Evolutionary conservation across 1,284 basidiomycete genomes (phyloP).

Genomic region (Paramarasmius palmivorus): DNA sequence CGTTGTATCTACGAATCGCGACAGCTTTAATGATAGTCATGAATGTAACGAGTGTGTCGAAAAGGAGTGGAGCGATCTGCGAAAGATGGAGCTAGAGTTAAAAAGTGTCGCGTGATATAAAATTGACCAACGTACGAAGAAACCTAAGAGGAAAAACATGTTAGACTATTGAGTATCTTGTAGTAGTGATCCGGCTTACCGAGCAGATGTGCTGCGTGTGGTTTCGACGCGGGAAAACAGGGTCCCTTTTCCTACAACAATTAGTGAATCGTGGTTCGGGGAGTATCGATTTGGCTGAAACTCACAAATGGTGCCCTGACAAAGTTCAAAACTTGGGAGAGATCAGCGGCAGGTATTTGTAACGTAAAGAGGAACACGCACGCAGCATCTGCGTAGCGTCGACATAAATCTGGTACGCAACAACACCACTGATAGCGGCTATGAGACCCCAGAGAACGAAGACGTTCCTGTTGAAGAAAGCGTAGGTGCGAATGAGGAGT

Average conservation of each 20-base stretch:
- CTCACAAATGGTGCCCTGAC: constrained; percentile 60
- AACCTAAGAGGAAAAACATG: background rate
- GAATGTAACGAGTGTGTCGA: constrained; percentile 74
- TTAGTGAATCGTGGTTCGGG: constrained; percentile 5
- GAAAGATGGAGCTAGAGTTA: background rate
- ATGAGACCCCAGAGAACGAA: constrained; percentile 64
- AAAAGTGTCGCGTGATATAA: background rate
- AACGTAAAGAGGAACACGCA: constrained; percentile 34
- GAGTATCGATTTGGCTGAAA: too few species aligned
- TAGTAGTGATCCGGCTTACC: constrained; percentile 40
- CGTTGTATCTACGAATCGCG: constrained; percentile 67
- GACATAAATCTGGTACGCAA: constrained; percentile 79
- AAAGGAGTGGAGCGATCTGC: constrained; percentile 75
- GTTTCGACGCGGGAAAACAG: constrained; percentile 75
- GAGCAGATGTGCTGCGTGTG: constrained; percentile 75
- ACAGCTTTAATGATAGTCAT: constrained; percentile 79
- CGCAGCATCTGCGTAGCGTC: constrained; percentile 73
- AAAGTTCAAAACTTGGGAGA: constrained; percentile 63
- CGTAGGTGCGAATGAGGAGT: constrained; percentile 78
- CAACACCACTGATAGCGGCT: constrained; percentile 62
- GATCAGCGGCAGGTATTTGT: constrained; percentile 14
- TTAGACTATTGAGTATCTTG: background rate
- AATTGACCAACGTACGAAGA: background rate
- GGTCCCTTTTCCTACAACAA: constrained; percentile 51
- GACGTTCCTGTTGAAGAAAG: constrained; percentile 77